A percentile compares a stretch with the other conserved stretches of the same genome.
Evolutionary conservation across 202 grass and related monocot genomes (phyloP).

Genomic region (Setaria italica): DNA sequence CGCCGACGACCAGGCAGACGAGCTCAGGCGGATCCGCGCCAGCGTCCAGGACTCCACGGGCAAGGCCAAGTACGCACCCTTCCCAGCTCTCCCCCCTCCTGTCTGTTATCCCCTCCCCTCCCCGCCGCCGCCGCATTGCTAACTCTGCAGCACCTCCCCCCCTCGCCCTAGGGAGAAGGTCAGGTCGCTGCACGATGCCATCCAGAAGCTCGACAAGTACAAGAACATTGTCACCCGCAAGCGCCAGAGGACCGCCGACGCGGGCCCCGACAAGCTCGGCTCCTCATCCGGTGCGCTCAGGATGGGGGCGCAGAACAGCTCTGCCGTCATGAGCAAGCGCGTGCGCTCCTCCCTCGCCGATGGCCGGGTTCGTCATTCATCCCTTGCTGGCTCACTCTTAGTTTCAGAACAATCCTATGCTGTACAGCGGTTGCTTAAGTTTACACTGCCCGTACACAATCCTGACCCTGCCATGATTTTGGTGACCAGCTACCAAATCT

Average conservation of each 20-base stretch:
- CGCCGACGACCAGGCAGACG: constrained; percentile 64
- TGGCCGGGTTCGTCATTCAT: constrained; percentile 60
- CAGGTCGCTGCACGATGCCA: constrained; percentile 64
- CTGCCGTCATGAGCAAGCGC: constrained; percentile 59
- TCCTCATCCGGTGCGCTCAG: constrained; percentile 35
- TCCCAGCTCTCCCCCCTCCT: neutral
- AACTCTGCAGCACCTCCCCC: neutral
- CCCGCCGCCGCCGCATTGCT: neutral
- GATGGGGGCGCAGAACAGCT: constrained; percentile 57
- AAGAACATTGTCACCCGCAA: constrained; percentile 62
- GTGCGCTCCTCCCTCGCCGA: constrained; percentile 71
- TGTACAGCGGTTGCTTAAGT: neutral
- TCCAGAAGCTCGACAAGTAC: constrained; percentile 72
- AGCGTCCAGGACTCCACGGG: constrained; percentile 53
- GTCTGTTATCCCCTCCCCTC: too few relatives aligned
- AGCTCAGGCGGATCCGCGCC: constrained; percentile 66
- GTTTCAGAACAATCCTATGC: neutral
- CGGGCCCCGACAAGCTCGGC: constrained; percentile 43
- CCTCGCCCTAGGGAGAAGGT: constrained; percentile 52
- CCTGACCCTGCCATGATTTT: neutral
- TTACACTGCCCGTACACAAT: neutral
- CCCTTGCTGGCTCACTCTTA: neutral
- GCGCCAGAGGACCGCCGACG: constrained; percentile 59
- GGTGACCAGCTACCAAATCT: neutral
- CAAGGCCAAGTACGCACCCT: constrained; percentile 65